A percentile compares a stretch with the other conserved stretches of the same genome.
Conservation (phyloP, 2,329 filamentous ascomycete species). For the Knufia fluminis region DNA sequence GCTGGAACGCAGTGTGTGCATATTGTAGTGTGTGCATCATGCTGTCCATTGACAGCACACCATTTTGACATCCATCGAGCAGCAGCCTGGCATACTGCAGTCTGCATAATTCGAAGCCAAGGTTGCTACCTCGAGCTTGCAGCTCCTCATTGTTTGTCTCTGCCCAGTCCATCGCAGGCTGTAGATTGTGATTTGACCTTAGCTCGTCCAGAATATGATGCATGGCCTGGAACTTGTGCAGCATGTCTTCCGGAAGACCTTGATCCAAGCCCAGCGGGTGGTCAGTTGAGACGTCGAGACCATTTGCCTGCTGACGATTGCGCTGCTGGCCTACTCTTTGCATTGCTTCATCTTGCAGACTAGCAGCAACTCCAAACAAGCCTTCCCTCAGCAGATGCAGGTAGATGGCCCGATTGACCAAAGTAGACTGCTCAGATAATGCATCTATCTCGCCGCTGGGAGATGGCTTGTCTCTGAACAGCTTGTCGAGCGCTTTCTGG, state of each 20-base stretch:
- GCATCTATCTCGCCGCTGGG: slow-evolving; percentile 73
- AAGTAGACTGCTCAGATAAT: slow-evolving; percentile 60
- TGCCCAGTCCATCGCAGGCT: slow-evolving; percentile 83
- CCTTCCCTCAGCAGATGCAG: slow-evolving; percentile 96
- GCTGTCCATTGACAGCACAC: slow-evolving; percentile 42
- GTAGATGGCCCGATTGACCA: slow-evolving; percentile 87
- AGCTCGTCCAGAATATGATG: slow-evolving; percentile 78
- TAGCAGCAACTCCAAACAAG: slow-evolving; percentile 78
- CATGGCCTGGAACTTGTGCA: slow-evolving; percentile 75
- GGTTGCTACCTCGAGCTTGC: slow-evolving; percentile 75
- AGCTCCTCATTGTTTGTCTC: slow-evolving; percentile 59
- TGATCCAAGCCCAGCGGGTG: slow-evolving; percentile 20
- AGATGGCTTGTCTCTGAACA: slow-evolving; percentile 59
- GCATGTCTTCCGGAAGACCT: slow-evolving; percentile 39
- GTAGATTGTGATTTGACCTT: slow-evolving; percentile 59
- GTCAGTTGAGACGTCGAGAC: slow-evolving; percentile 24
- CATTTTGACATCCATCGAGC: slow-evolving; percentile 38
- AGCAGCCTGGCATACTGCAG: slow-evolving; percentile 87
- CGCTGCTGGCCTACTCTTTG: slow-evolving; percentile 22
- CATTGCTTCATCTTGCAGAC: slow-evolving; percentile 63
- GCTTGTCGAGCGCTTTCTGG: slow-evolving; percentile 73
- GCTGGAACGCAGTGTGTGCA: slow-evolving; percentile 61
- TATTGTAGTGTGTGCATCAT: slow-evolving; percentile 62
- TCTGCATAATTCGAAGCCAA: slow-evolving; percentile 89
- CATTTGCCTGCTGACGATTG: slow-evolving; percentile 25